Base-by-base conservation (phyloP, 345 rosid genomes). In the Gossypium arboreum region DNA sequence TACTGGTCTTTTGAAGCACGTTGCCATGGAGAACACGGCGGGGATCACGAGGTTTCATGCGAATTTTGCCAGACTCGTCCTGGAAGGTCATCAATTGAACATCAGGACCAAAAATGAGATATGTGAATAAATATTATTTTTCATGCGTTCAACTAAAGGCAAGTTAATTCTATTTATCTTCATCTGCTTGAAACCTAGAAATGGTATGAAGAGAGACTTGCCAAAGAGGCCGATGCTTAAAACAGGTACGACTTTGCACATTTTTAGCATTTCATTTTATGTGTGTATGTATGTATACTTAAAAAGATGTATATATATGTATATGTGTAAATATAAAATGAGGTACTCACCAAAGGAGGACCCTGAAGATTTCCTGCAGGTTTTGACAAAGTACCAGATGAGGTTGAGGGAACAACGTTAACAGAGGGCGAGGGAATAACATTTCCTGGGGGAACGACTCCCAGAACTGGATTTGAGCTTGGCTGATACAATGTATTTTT, bases 31-130 rank as follows among this genome's bases (percentile, higher is more conserved):
- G 90, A 51, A 87, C 71, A 61, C 99, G 98, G 20, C 99, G 96
- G 78, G 99, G 99, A 76, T 95, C 99, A 71, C 99, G 94, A 63
- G 97, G 91, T 83, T 95, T 95, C 99, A 95, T 93, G 68, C 94
- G 89, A 67, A 90, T 84, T 83, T 87, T 90, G 75, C 84, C 90
- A 48, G 83, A 39, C 56, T 93, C 93, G 62, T 90, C 97, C 98
- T 92, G 85, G 72, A 9, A 25, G 71, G 54, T 59, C 15, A 51
- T 60, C 65, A 73, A 20, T 43, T 68, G 78, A 51, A 60, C 44
- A 34, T 59, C 27, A 44, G 15, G 15, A 72, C 43, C 9, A 72
- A 58, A 58, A 45, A 45, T 34, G 4, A 41, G 44, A 39, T 11
- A 65, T 4, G 25, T 7, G 12, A 18, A 18, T 71, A 22, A 39